phyloP scores from a whole-genome alignment of 2,329 filamentous ascomycete genomes.

The Aspergillus pseudoterreus region DNA sequence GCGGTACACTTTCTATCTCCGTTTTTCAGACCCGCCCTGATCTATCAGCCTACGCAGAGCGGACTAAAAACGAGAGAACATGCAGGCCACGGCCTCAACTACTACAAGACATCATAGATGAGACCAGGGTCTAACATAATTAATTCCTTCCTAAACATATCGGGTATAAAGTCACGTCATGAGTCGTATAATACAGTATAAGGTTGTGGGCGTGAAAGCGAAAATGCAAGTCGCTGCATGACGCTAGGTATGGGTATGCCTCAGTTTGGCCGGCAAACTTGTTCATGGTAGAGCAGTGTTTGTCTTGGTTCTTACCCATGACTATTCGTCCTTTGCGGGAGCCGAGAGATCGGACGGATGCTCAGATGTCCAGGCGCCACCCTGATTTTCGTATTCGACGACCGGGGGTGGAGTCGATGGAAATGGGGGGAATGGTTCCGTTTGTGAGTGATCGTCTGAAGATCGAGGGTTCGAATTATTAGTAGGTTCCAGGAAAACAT shows the following conservation, averaged over 20 bases:
- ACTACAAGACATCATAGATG: neutral
- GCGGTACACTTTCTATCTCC: conserved; percentile 36
- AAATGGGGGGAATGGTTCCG: conserved; percentile 35
- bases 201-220: neutral
- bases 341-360: neutral
- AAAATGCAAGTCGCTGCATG: neutral
- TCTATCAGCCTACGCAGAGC: conserved; percentile 48
- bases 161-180: conserved; percentile 12
- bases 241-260: too few relatives aligned
- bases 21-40: conserved; percentile 54
- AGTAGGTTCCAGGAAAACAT: conserved; percentile 2
- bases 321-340: neutral
- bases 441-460: conserved; percentile 18
- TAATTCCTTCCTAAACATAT: conserved; percentile 1
- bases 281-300: neutral
- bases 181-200: conserved; percentile 11
- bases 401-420: conserved; percentile 15
- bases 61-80: conserved; percentile 59
- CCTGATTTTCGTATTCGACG: neutral
- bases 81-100: conserved; percentile 4
- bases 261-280: neutral
- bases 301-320: neutral
- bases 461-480: conserved; percentile 9
- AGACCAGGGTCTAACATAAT: neutral
- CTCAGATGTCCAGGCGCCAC: neutral